Percentiles rank a stretch among this genome's conserved stretches.
Conservation (phyloP, 192 early-diverging fungal species). For the Umbelopsis sp. region DNA sequence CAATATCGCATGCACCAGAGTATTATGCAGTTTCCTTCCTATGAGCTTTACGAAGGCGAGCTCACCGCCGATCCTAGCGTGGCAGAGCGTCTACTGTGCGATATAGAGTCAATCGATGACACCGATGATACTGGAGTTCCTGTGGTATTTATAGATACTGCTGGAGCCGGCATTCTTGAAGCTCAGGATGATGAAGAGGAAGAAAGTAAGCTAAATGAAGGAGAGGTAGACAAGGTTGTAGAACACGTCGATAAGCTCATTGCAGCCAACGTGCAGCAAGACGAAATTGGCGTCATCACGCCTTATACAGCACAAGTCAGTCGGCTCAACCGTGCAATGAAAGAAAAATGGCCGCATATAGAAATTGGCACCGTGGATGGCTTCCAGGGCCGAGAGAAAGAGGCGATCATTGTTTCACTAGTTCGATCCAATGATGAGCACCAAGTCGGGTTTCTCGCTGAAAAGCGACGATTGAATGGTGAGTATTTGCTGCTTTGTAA, state of each 20-base stretch:
- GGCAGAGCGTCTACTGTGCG: slow-evolving; percentile 60
- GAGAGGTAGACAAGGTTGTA: slow-evolving; percentile 70
- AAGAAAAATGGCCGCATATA: slow-evolving; percentile 57
- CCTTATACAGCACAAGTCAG: slow-evolving; percentile 86
- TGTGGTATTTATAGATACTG: slow-evolving; percentile 76
- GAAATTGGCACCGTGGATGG: slow-evolving; percentile 90
- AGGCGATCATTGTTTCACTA: slow-evolving; percentile 79
- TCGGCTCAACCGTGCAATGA: slow-evolving; percentile 50
- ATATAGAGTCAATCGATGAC: slow-evolving; percentile 57
- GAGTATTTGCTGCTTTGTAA: slow-evolving; percentile 1
- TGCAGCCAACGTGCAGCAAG: slow-evolving; percentile 58
- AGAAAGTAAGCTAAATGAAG: slow-evolving; percentile 75
- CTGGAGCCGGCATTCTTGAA: slow-evolving; percentile 47
- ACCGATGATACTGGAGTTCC: slow-evolving; percentile 65
- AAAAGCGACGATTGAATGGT: slow-evolving; percentile 83
- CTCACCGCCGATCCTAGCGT: slow-evolving; percentile 71
- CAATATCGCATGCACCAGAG: slow-evolving; percentile 90
- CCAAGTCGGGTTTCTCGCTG: slow-evolving; percentile 84
- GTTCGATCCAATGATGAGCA: slow-evolving; percentile 79
- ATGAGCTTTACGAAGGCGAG: slow-evolving; percentile 68
- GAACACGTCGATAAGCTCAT: slow-evolving; percentile 67
- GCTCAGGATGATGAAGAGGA: slow-evolving; percentile 38
- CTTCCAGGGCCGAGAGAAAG: slow-evolving; percentile 91
- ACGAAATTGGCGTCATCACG: slow-evolving; percentile 83
- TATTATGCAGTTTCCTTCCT: slow-evolving; percentile 78